These are phyloP conservation scores for Puccinia triticina DNA, from an alignment of 1,284 basidiomycete species.

Conservation along the genomic window DNA sequence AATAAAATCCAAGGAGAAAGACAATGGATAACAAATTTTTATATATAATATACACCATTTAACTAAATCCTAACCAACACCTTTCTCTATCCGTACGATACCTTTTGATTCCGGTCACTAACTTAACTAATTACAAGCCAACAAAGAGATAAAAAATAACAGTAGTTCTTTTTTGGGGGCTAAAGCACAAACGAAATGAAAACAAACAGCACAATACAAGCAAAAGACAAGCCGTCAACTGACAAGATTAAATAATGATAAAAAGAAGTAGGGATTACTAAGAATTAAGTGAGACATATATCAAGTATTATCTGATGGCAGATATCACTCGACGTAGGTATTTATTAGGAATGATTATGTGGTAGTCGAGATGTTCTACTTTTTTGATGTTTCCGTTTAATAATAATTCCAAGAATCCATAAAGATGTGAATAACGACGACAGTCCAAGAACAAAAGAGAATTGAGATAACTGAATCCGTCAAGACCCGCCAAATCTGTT, in stretches of 20 bases:
- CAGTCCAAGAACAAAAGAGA: slow-evolving; percentile 24
- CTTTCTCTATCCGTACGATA: too few relatives aligned
- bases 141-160: background rate
- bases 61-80: too few relatives aligned
- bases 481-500: background rate
- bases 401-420: background rate
- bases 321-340: background rate
- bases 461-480: background rate
- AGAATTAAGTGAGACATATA: slow-evolving; percentile 4
- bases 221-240: background rate
- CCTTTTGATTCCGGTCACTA: too few relatives aligned
- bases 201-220: slow-evolving; percentile 4
- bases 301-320: background rate
- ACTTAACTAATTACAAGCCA: background rate
- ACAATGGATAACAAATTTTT: too few relatives aligned
- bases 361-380: background rate
- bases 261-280: background rate
- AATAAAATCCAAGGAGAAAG: too few relatives aligned
- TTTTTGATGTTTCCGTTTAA: background rate
- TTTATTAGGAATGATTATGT: background rate
- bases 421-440: slow-evolving; percentile 15
- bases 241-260: background rate
- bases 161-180: background rate
- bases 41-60: too few relatives aligned
- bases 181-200: background rate